Conservation (phyloP, 164 flowering plant species). For the Magnolia changhungtana region DNA sequence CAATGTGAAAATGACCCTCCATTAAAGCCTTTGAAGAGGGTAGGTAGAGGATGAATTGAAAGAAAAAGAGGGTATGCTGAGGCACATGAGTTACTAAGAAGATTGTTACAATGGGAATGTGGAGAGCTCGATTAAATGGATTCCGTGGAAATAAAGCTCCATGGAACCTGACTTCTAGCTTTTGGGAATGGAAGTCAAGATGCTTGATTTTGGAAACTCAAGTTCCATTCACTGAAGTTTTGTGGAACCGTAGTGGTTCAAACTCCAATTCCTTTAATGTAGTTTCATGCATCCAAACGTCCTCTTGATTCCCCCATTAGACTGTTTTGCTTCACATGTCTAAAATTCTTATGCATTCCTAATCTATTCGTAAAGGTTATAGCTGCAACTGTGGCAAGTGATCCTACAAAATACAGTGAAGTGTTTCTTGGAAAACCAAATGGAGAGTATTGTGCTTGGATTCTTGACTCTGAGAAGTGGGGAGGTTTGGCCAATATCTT, state of each 20-base stretch:
- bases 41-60: too few relatives aligned
- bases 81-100: background rate
- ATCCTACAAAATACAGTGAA: conserved; percentile 66
- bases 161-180: background rate
- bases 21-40: too few relatives aligned
- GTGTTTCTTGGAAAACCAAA: conserved; percentile 92
- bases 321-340: background rate
- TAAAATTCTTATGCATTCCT: background rate
- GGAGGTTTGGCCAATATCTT: conserved; percentile 54
- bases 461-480: conserved; percentile 87
- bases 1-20: too few relatives aligned
- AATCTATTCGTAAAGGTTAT: conserved; percentile 58
- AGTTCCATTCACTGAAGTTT: background rate
- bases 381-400: conserved; percentile 90
- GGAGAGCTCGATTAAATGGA: background rate
- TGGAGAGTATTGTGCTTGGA: conserved; percentile 89
- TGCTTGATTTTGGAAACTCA: background rate
- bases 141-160: background rate
- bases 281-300: background rate
- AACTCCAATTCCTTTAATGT: background rate
- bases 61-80: too few relatives aligned
- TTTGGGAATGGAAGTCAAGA: background rate
- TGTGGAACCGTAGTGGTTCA: background rate
- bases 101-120: background rate
- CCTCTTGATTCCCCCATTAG: background rate